A percentile compares a stretch with the other conserved stretches of the same genome.
Evolutionary conservation across 2,329 filamentous ascomycete species (phyloP).

Genomic region (Claviceps fusiformis): DNA sequence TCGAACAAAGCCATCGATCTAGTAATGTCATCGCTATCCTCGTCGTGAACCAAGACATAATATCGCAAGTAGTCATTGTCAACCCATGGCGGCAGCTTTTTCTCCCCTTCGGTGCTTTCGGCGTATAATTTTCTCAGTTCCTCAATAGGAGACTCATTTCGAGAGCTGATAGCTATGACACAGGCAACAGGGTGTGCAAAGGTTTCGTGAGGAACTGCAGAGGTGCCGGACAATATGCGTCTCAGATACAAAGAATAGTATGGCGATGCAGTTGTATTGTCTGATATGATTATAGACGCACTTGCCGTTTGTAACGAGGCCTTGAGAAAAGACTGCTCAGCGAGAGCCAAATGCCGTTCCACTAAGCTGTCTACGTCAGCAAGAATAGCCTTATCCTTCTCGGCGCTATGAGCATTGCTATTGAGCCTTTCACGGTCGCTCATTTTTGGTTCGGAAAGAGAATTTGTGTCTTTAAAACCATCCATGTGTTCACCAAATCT

Average conservation of each 20-base stretch:
- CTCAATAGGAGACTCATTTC: slow-evolving; percentile 71
- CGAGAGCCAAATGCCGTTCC: slow-evolving; percentile 62
- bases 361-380: slow-evolving; percentile 68
- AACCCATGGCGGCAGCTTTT: slow-evolving; percentile 68
- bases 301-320: slow-evolving; percentile 20
- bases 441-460: slow-evolving; percentile 14
- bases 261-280: slow-evolving; percentile 47
- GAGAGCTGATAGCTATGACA: slow-evolving; percentile 88
- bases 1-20: slow-evolving; percentile 86
- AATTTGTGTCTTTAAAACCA: slow-evolving; percentile 28
- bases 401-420: slow-evolving; percentile 14
- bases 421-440: slow-evolving; percentile 25
- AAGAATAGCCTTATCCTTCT: slow-evolving; percentile 24
- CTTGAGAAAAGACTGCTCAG: slow-evolving; percentile 44
- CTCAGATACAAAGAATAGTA: slow-evolving; percentile 80
- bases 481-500: slow-evolving; percentile 49
- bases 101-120: slow-evolving; percentile 66
- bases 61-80: slow-evolving; percentile 88
- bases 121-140: slow-evolving; percentile 72
- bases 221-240: slow-evolving; percentile 65
- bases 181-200: slow-evolving; percentile 91
- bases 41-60: slow-evolving; percentile 92
- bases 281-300: slow-evolving; percentile 27
- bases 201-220: slow-evolving; percentile 74
- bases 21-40: slow-evolving; percentile 84